A percentile compares a stretch with the other conserved stretches of the same genome.
Evolutionary conservation across 1,284 basidiomycete species (phyloP).

Genomic region (Puccinia hordei): DNA sequence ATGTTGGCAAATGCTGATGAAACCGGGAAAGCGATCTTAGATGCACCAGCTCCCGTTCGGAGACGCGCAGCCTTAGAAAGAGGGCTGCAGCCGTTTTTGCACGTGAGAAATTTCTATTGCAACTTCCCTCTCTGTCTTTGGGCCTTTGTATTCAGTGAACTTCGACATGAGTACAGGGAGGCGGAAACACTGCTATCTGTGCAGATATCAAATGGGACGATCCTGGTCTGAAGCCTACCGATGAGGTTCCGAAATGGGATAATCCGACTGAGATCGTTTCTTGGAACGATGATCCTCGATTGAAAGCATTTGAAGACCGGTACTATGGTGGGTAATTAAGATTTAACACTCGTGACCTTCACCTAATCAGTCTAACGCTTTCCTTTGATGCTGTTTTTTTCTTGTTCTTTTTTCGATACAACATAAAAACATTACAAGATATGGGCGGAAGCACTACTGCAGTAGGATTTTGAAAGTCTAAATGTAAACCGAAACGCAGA

Average conservation of each 20-base stretch:
- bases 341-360: not conserved
- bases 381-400: not conserved
- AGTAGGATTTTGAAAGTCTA: constrained; percentile 28
- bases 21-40: constrained; percentile 58
- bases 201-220: constrained; percentile 47
- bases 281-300: constrained; percentile 58
- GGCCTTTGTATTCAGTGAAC: not conserved
- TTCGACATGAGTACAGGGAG: constrained; percentile 50
- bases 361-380: not conserved
- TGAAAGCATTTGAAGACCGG: constrained; percentile 58
- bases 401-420: not conserved
- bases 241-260: not conserved
- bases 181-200: constrained; percentile 41
- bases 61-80: constrained; percentile 60
- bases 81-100: constrained; percentile 60
- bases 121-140: not conserved
- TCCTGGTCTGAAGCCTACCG: constrained; percentile 56
- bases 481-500: not conserved
- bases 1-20: constrained; percentile 62
- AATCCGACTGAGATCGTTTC: constrained; percentile 54
- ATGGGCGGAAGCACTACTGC: constrained; percentile 43
- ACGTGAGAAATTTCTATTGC: constrained; percentile 52
- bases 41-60: constrained; percentile 58
- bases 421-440: constrained; percentile 2
- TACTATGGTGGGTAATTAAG: constrained; percentile 55